Evolutionary conservation across 768 basidiomycete species (phyloP).

Genomic region (Boletus rufocinnamomeus): DNA sequence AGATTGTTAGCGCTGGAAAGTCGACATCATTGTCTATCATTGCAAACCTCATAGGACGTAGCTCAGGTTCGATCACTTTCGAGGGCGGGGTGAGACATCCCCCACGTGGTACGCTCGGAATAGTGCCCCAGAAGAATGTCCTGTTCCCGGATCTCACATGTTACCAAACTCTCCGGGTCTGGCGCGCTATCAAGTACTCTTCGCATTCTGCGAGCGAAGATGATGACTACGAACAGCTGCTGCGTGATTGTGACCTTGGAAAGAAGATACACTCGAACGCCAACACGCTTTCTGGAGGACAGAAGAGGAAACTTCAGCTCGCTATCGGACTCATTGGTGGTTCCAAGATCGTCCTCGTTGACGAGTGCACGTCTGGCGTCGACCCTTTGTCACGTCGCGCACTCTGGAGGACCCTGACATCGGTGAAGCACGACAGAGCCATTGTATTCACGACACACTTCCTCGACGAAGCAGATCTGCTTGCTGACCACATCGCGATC

Average conservation of each 20-base stretch:
- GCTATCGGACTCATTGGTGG: slow-evolving; percentile 79
- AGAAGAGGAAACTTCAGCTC: slow-evolving; percentile 82
- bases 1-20: slow-evolving; percentile 63
- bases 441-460: slow-evolving; percentile 84
- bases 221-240: slow-evolving; percentile 63
- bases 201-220: slow-evolving; percentile 39
- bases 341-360: slow-evolving; percentile 65
- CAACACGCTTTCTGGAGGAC: slow-evolving; percentile 70
- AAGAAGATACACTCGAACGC: slow-evolving; percentile 69
- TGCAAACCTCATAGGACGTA: slow-evolving; percentile 60
- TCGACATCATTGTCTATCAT: slow-evolving; percentile 71
- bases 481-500: slow-evolving; percentile 76
- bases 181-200: slow-evolving; percentile 73
- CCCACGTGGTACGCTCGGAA: slow-evolving; percentile 66
- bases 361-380: slow-evolving; percentile 78
- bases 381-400: slow-evolving; percentile 79
- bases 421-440: slow-evolving; percentile 63
- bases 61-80: slow-evolving; percentile 56
- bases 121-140: slow-evolving; percentile 84
- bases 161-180: slow-evolving; percentile 69
- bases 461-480: slow-evolving; percentile 76
- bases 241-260: slow-evolving; percentile 73
- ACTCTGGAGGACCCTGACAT: slow-evolving; percentile 73
- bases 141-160: slow-evolving; percentile 76
- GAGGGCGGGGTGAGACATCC: slow-evolving; percentile 56